These are phyloP conservation scores for Aquilaria agallochum DNA, from an alignment of 441 rosid species.

Conservation along the genomic window DNA sequence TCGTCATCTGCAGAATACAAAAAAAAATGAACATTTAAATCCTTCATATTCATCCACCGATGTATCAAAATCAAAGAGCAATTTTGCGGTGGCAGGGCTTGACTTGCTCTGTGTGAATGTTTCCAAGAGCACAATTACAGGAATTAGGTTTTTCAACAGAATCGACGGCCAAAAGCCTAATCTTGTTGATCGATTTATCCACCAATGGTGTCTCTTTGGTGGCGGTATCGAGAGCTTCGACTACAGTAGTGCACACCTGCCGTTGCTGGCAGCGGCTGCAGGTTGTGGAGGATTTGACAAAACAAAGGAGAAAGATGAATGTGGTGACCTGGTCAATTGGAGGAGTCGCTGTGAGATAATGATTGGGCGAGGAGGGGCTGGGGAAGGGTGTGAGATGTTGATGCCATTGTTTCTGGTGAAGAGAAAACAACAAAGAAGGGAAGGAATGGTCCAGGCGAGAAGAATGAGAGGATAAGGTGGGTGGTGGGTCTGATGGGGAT, in stretches of 20 bases:
- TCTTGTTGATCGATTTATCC: slow-evolving; percentile 86
- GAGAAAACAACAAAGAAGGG: no score
- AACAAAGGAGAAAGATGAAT: slow-evolving; percentile 33
- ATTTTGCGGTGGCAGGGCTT: no score
- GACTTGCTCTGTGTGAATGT: no score
- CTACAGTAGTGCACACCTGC: slow-evolving; percentile 49
- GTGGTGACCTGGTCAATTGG: slow-evolving; percentile 37
- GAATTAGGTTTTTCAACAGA: slow-evolving; percentile 70
- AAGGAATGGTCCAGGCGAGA: no score
- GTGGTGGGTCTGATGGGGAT: no score
- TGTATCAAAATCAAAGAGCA: no score
- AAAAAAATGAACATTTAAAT: no score
- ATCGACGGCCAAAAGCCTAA: slow-evolving; percentile 84
- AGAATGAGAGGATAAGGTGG: no score
- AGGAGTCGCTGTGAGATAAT: slow-evolving; percentile 38
- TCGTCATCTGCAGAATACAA: no score
- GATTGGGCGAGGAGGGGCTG: slow-evolving; percentile 72
- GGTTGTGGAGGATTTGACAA: slow-evolving; percentile 30
- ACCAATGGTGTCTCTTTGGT: slow-evolving; percentile 65
- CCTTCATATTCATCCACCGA: no score
- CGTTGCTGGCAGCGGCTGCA: slow-evolving; percentile 16
- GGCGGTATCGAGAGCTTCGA: slow-evolving; percentile 42
- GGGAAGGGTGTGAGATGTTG: slow-evolving; percentile 64
- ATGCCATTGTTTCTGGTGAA: slow-evolving; percentile 48
- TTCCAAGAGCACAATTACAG: no score